Conservation (phyloP, 495 filamentous ascomycete genomes). For the Lepraria neglecta region DNA sequence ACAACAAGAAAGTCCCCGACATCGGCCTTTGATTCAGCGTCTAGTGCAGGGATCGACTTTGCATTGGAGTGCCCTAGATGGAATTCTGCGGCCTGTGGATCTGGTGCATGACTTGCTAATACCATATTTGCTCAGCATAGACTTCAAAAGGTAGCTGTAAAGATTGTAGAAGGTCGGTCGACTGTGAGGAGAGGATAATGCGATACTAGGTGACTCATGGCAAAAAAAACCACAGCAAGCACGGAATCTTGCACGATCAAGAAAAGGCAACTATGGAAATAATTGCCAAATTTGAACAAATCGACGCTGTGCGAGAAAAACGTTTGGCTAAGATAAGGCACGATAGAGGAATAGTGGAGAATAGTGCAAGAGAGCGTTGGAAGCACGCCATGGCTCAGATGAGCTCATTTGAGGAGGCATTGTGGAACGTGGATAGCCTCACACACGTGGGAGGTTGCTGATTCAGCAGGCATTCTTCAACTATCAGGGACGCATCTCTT, state of each 20-base stretch:
- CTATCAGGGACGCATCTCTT: neutral
- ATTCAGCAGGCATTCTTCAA: neutral
- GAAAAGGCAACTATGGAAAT: neutral
- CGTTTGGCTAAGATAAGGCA: constrained; percentile 18
- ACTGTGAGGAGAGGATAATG: too few relatives aligned
- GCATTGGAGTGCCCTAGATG: neutral
- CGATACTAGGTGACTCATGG: too few relatives aligned
- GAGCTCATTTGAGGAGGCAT: neutral
- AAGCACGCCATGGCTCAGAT: constrained; percentile 18
- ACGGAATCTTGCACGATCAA: too few relatives aligned
- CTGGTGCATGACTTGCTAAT: neutral
- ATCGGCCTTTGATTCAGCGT: constrained; percentile 18
- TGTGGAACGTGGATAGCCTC: constrained; percentile 13
- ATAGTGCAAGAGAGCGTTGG: constrained; percentile 17
- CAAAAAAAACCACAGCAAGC: too few relatives aligned
- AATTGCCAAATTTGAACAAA: constrained; percentile 10
- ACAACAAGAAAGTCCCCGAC: constrained; percentile 41
- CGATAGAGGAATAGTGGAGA: neutral
- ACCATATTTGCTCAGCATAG: neutral
- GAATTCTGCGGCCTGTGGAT: neutral
- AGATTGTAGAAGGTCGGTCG: too few relatives aligned
- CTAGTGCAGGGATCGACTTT: constrained; percentile 11
- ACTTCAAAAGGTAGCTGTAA: too few relatives aligned
- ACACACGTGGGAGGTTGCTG: neutral
- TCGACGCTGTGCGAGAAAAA: neutral